Percentiles rank a stretch among this genome's conserved stretches.
These are phyloP conservation scores for Triticum monococcum DNA, from an alignment of 176 grass and related monocot species.

Conservation along the genomic window DNA sequence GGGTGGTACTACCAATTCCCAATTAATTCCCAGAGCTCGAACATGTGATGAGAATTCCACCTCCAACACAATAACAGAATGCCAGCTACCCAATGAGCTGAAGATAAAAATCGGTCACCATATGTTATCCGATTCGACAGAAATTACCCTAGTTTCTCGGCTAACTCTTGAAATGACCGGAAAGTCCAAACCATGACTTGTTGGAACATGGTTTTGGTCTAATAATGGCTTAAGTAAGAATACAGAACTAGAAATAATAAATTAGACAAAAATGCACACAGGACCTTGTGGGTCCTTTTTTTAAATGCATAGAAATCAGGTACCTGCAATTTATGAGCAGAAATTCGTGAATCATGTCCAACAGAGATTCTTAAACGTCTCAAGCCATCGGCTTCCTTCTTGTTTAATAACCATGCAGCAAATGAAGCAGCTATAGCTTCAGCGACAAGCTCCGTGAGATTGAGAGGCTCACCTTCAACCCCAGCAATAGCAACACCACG, in stretches of 20 bases:
- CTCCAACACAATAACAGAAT: neutral
- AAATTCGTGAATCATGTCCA: conserved; percentile 94
- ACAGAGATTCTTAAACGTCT: conserved; percentile 80
- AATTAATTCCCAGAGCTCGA: neutral
- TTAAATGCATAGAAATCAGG: conserved; percentile 10
- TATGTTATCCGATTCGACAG: neutral
- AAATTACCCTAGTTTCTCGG: neutral
- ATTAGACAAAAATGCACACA: neutral
- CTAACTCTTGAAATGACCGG: neutral
- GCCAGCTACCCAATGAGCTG: neutral
- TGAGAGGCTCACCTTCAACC: conserved; percentile 76
- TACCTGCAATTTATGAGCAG: conserved; percentile 92
- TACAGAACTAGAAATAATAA: neutral
- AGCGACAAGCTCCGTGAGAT: conserved; percentile 69
- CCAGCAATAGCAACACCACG: conserved; percentile 96
- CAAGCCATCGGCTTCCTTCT: conserved; percentile 76
- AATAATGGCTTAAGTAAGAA: neutral
- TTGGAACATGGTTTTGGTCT: neutral
- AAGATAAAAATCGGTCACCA: neutral
- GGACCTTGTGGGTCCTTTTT: neutral
- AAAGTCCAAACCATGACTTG: neutral
- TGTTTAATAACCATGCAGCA: conserved; percentile 81
- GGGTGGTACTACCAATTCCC: neutral
- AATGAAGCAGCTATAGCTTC: conserved; percentile 91
- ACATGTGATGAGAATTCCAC: neutral